phyloP scores from a whole-genome alignment of 768 basidiomycete genomes.

The Suillus placidus region DNA sequence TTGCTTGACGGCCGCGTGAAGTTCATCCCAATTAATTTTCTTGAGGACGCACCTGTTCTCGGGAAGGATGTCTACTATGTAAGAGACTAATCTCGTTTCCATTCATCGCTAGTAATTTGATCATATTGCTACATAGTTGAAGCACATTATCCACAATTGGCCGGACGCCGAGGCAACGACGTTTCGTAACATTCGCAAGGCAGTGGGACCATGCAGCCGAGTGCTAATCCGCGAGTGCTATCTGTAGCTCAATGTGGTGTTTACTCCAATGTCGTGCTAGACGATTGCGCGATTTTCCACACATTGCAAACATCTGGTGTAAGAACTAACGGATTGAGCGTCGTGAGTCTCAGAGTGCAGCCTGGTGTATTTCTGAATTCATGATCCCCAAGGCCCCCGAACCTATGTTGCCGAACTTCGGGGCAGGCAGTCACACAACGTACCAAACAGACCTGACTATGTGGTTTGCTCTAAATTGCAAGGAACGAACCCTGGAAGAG shows the following conservation, averaged over 20 bases:
- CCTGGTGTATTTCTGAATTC: neutral
- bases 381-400: slow-evolving; percentile 39
- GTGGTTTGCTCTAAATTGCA: slow-evolving; percentile 44
- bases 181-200: slow-evolving; percentile 30
- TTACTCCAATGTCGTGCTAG: slow-evolving; percentile 10
- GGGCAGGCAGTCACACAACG: slow-evolving; percentile 40
- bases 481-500: slow-evolving; percentile 46
- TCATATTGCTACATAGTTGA: slow-evolving; percentile 19
- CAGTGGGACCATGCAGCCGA: slow-evolving; percentile 33
- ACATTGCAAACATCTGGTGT: slow-evolving; percentile 14
- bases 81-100: neutral
- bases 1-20: slow-evolving; percentile 20
- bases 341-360: neutral
- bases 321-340: neutral
- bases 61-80: slow-evolving; percentile 31
- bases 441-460: slow-evolving; percentile 52
- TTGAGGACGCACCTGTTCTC: slow-evolving; percentile 20
- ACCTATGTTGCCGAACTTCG: slow-evolving; percentile 52
- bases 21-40: slow-evolving; percentile 24
- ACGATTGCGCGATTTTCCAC: slow-evolving; percentile 24
- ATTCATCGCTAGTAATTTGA: neutral
- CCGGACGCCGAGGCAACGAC: slow-evolving; percentile 34
- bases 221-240: slow-evolving; percentile 36
- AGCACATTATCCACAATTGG: slow-evolving; percentile 40
- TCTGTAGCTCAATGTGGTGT: neutral